Base-by-base conservation (phyloP, 2,329 filamentous ascomycete genomes). In the Fusarium guadeloupense region DNA sequence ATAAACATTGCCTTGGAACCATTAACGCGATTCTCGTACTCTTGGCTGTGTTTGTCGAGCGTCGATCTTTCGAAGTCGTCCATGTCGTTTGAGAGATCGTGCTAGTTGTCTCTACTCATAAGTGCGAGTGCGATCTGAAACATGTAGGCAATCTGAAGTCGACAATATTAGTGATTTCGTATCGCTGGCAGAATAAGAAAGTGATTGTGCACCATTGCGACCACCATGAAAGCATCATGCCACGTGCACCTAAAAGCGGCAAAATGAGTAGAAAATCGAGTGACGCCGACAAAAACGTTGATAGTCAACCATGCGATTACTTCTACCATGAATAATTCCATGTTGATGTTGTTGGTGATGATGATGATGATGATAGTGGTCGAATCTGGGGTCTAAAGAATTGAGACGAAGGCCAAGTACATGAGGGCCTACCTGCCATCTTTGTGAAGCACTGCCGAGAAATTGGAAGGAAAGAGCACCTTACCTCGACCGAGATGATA, bases 1-100 rank as follows among this genome's bases (percentile, higher is more conserved):
- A 79, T 70, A 6, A 87, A 67, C 53, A 85, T 81, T 1, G 81
- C 78, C 65, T 85, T 85, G 13, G 82, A 83, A 0, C 84, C 84
- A 9, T 57, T 51, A 44, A 64, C 51, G 62, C 51, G 64, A n/a
- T 62, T 14, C 6, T 64, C 55, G 56, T 78, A 84, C 64, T 85
- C 80, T 6, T 74, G 65, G 10, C 77, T 78, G 8, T 68, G 42
- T 0, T 77, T 74, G 16, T 74, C 73, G 10, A 86, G 73, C 0
- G 71, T 64, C 6, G 64, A 68, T 5, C 84, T 78, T 55, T 83
- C 68, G 19, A 75, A 76, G n/a, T 78, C 71, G 2, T 81, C 80
- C 80, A 87, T 85, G 43, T 76, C 69, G 62, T 85, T 85, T 38
- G 83, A 79, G 4, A 85, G 73, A 1, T 82, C 81, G 31, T 74